Conservation (phyloP, 768 basidiomycete genomes). For the Hebeloma cylindrosporum region DNA sequence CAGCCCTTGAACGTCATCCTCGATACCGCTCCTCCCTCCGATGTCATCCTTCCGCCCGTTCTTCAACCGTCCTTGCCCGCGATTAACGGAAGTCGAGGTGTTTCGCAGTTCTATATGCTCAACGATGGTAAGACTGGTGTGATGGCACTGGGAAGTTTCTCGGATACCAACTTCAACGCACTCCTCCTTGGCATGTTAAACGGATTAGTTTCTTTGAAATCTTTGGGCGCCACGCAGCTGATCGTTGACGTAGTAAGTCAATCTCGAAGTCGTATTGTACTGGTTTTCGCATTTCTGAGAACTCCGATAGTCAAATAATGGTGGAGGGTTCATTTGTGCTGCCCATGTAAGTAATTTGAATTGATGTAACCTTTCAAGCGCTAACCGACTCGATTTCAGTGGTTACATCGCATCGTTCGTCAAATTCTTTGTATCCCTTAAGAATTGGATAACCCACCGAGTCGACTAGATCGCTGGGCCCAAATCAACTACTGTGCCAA, state of each 20-base stretch:
- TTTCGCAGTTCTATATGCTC: constrained; percentile 54
- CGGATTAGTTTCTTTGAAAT: constrained; percentile 50
- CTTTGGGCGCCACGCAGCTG: constrained; percentile 50
- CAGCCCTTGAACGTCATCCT: constrained; percentile 50
- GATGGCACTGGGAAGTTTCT: constrained; percentile 60
- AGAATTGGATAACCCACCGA: neutral
- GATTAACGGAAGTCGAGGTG: constrained; percentile 46
- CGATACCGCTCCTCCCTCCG: constrained; percentile 44
- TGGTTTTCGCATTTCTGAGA: constrained; percentile 1
- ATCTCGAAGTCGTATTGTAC: neutral
- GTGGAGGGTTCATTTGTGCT: constrained; percentile 58
- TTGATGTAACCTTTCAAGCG: too few relatives aligned
- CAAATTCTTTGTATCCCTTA: neutral
- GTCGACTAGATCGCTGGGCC: constrained; percentile 47
- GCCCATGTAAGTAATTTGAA: constrained; percentile 60
- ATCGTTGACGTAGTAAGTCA: constrained; percentile 59
- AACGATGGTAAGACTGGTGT: constrained; percentile 56
- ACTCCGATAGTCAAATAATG: constrained; percentile 44
- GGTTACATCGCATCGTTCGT: constrained; percentile 48
- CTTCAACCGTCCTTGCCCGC: constrained; percentile 39
- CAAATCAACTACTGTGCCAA: constrained; percentile 51
- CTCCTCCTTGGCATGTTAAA: constrained; percentile 46
- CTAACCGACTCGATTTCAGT: too few relatives aligned
- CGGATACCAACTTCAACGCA: constrained; percentile 39
- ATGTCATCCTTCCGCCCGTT: constrained; percentile 42